Evolutionary conservation across 345 rosid genomes (phyloP), one percentile per base, ranked within the genome.

Genomic region (Microcos paniculata): DNA sequence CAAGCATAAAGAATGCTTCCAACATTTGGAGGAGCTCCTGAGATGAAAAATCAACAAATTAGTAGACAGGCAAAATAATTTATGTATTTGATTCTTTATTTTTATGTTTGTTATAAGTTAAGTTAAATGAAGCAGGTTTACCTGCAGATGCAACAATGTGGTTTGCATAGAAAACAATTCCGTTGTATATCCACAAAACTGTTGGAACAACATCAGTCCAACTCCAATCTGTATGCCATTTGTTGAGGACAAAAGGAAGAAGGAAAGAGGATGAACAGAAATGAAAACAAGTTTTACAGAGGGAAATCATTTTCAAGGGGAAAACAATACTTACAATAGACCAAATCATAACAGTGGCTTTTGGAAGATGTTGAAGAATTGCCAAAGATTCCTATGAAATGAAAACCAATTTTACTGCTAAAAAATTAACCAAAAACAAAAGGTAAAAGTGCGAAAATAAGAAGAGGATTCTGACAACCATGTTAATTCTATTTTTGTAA

Each of bases 101-200:
- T n/a, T n/a, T n/a, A n/a, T n/a, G n/a, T n/a, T n/a, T n/a, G n/a
- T n/a, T n/a, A n/a, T 92, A 89, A 76, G 51, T 53, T 53, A 53
- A 21, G 21, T 30, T 6, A 35, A 30, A 19, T 53, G 58, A 53
- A 8, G 28, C 15, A 46, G 24, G 14, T 57, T 66, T 81, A 94
- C 97, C 98, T 85, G 97, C 96, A 79, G 89, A 85, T 81, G 84
- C 90, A 42, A 93, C 90, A 71, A 90, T 91, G 45, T 87, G 76
- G 92, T 89, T 82, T 26, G 83, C 76, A 71, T 95, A 93, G 73
- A 91, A 93, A 82, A 91, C 86, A 70, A 93, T 76, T 59, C 96
- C 99, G 10, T 93, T 91, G 80, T n/a, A n/a, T 91, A 91, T 81
- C 98, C 98, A 69, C 92, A 97, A 78, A 90, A 89, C 82, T 94